Conservation (phyloP, 1,139 yeast genomes). For the Debaryomyces psychrophilus region DNA sequence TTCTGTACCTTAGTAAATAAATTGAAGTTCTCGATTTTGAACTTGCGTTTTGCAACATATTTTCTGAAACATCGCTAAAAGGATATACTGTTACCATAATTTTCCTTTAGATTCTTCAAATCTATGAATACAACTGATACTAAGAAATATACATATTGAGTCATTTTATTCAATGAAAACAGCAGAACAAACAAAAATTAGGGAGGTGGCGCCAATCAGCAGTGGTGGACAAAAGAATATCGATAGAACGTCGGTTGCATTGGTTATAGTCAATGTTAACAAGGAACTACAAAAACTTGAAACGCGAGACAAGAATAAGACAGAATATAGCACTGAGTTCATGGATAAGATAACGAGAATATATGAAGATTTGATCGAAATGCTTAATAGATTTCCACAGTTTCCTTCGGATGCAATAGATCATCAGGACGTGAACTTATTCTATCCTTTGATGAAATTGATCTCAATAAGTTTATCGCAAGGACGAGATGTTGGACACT, state of each 20-base stretch:
- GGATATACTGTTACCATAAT: not conserved
- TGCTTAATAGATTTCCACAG: constrained; percentile 4
- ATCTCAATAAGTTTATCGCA: constrained; percentile 4
- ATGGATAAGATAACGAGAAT: not conserved
- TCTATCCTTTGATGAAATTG: constrained; percentile 12
- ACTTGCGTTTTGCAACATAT: not conserved
- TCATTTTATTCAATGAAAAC: not conserved
- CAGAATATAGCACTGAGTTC: not conserved
- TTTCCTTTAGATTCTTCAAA: not conserved
- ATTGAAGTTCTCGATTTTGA: not conserved
- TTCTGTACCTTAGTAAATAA: not conserved
- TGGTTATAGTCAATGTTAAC: constrained; percentile 5
- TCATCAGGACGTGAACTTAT: constrained; percentile 6
- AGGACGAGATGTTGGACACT: constrained; percentile 3
- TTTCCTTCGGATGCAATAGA: not conserved
- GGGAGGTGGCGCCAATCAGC: not conserved
- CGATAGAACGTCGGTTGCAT: not conserved
- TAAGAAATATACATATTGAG: not conserved
- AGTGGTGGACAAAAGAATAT: not conserved
- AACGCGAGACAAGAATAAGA: not conserved
- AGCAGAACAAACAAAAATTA: not conserved
- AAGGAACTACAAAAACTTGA: constrained; percentile 6
- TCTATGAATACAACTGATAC: not conserved
- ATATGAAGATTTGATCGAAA: constrained; percentile 7
- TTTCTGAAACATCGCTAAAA: not conserved